Base-by-base conservation (phyloP, 2,329 filamentous ascomycete species). In the Dothideomycetes sp. region DNA sequence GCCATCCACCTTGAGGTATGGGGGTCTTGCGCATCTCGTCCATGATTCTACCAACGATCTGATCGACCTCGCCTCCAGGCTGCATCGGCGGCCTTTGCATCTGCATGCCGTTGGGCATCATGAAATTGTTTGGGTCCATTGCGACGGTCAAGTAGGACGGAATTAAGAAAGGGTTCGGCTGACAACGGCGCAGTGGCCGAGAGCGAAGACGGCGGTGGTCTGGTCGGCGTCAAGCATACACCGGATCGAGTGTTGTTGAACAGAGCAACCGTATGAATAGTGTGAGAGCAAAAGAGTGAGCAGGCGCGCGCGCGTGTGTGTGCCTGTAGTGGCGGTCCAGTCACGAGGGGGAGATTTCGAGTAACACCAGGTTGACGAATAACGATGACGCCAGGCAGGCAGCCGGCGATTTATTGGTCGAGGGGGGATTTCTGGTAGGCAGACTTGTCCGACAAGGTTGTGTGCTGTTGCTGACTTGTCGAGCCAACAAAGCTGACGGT, bases 41-140 rank as follows among this genome's bases (percentile, higher is more conserved):
- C 29, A 54, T 39, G 35, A 57, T 47, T 22, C 47, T 47, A 15
- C 46, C 51, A 33, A 49, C 38, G 5, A 54, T 22, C 34, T 55
- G 52, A 24, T 55, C 47, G 5, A 35, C 42, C 23, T 35, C 34
- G 37, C 51, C 55, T 31, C 45, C 47, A 4, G 46, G 45, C 40
- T 53, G 51, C 25, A 54, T 48, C n/a, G 49, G 46, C 42, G 53
- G 53, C 51, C 55, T 53, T 43, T 51, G 51, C 44, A 50, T 39
- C 4, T 38, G 43, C 43, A 46, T 46, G 23, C 34, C 44, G 33
- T 44, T 44, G 31, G 25, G 33, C 41, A 48, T 44, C 35, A 38
- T 44, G 34, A 48, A 48, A n/a, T 39, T 32, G 36, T 44, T 48
- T 12, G 30, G 41, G 35, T 48, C 46, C 46, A 48, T 48, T 13